Evolutionary conservation across 2,329 filamentous ascomycete genomes (phyloP), one percentile per base, ranked within the genome.

Genomic region (Scolecobasidium constrictum): DNA sequence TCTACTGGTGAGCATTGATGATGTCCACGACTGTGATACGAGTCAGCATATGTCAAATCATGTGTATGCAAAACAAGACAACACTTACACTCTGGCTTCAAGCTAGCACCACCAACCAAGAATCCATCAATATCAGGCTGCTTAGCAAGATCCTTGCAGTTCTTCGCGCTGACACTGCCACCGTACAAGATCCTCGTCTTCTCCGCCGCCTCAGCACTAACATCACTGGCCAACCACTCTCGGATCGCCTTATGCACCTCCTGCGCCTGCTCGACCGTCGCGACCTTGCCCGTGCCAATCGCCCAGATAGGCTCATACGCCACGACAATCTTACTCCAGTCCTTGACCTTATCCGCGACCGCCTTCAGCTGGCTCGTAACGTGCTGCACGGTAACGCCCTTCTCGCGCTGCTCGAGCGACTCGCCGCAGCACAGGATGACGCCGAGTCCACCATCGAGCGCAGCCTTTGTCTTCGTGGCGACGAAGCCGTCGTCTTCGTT

Each of bases 301-400:
- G 78, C 78, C 90, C 92, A 98, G 73, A 98, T 93, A 59, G 92
- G 92, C 77, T 98, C 92, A 69, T 98, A 98, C 59, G 92, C 92
- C 58, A 98, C 77, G 62, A 98, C 92, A 51, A 98, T 77, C 73
- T 92, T 92, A 59, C 72, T 77, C 92, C 92, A 98, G 71, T 94
- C 85, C 56, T 77, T 70, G 60, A 86, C 70, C 71, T 83, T 73
- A 63, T 87, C 81, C 44, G 77, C 77, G 51, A 90, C 85, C 51
- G 87, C 87, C 50, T 78, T 75, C 56, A 98, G 77, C 74, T 98
- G 92, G 52, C 68, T 70, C 55, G 83, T 92, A 57, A 93, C 83
- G 49, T 92, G 82, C 40, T 85, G 78, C 58, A 93, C 82, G 50
- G 90, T 96, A 73, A 85, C 81, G 63, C 75, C 74, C 49, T 76